Evolutionary conservation across 2,329 filamentous ascomycete genomes (phyloP).

Genomic region (Botrytis sinoallii): DNA sequence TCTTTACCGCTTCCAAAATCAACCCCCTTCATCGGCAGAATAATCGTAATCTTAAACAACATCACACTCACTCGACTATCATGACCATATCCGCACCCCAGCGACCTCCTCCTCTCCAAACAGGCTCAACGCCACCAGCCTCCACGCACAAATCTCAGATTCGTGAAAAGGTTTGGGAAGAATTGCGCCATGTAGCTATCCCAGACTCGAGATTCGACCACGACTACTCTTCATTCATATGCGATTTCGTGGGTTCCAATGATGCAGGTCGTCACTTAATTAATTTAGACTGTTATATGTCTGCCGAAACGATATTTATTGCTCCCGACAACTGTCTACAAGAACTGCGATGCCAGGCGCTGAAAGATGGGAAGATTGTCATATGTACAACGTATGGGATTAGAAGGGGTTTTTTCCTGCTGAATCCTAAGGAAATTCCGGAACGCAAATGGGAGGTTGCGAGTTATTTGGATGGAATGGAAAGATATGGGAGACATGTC

Average conservation of each 20-base stretch:
- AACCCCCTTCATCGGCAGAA: not conserved
- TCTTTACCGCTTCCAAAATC: constrained; percentile 11
- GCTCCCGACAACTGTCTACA: constrained; percentile 47
- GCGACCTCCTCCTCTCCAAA: not conserved
- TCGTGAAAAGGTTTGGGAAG: constrained; percentile 36
- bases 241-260: constrained; percentile 43
- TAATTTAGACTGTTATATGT: constrained; percentile 37
- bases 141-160: constrained; percentile 17
- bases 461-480: constrained; percentile 45
- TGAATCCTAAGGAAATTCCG: constrained; percentile 40
- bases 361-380: constrained; percentile 43
- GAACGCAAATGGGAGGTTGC: constrained; percentile 37
- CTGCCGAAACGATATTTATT: constrained; percentile 40
- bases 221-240: constrained; percentile 44
- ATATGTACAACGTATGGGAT: constrained; percentile 44
- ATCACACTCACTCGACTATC: not conserved
- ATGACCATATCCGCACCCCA: constrained; percentile 15
- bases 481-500: constrained; percentile 40
- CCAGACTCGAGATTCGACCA: constrained; percentile 45
- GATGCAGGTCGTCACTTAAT: constrained; percentile 38
- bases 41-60: not conserved
- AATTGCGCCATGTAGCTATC: constrained; percentile 40
- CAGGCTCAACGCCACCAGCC: constrained; percentile 3
- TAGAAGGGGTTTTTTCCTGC: constrained; percentile 42
- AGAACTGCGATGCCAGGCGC: constrained; percentile 39